Evolutionary conservation across 2,329 filamentous ascomycete species (phyloP), one percentile per base, ranked within the genome.

Genomic region (Epichloe hybrida): DNA sequence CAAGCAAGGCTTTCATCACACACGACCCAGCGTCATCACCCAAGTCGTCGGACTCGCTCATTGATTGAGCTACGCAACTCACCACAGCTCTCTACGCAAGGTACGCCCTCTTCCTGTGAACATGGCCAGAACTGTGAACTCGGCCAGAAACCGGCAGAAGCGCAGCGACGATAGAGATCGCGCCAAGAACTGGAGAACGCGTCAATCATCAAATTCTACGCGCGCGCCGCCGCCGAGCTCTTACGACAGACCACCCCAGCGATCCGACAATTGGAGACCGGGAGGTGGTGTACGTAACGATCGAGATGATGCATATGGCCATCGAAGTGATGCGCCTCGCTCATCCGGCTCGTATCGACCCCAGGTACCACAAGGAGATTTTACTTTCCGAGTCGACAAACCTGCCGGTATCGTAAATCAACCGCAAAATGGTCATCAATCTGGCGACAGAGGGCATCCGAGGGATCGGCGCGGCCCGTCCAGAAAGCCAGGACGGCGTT

Each of bases 351-450:
- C 61, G 7, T 64, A 66, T 34, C 59, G 61, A 4, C 60, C 63
- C 12, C 56, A 58, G 34, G 58, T 62, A 13, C 70, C 69, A 1
- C 69, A 68, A 46, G 62, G 75, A 38, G 75, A 80, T 48, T 81
- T 81, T 58, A 76, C 73, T 1, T 81, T 81, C 52, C 73, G 74
- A 6, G 64, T 73, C 41, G 71, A 77, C 11, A 74, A 74, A 48
- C 76, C 77, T 3, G 56, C 70, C 0, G 75, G 75, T 4, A 64
- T 80, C 15, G 62, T 66, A 17, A 66, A 72, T 9, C 57, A 62
- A 1, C 56, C 59, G 17, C 52, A 55, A 4, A 38, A 36, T 9
- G 55, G 57, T 38, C 52, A 54, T 13, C 52, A 54, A 1, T 45
- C 21, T 13, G 45, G 46, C 5, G 37, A 45, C 11, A 53, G 56